Base-by-base conservation (phyloP, 768 basidiomycete genomes). In the Leucosporidium creatinivorum region DNA sequence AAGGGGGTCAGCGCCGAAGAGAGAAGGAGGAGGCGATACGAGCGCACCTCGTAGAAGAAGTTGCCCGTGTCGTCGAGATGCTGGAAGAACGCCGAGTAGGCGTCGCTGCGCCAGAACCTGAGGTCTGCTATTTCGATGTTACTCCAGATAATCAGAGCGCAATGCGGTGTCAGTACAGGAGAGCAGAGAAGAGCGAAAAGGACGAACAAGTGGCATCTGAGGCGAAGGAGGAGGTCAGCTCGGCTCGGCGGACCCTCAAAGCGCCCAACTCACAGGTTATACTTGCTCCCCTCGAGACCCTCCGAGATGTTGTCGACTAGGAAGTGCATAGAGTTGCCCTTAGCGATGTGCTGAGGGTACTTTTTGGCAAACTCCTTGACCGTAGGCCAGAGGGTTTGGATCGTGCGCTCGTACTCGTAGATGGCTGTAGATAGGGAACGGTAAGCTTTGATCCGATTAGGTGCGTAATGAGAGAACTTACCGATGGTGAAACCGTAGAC, bases 91-190 rank as follows among this genome's bases (percentile, higher is more conserved):
- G 73, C 67, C 21, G 36, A 9, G 65, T 75, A 74, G 49, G 67
- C 59, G 21, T 69, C 63, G 17, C 86, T 80, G 73, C 92, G 82
- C 90, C 88, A 93, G 69, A 94, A 85, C 68, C 89, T 85, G 67
- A 93, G 82, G 75, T 87, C 84, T 6, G 83, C 93, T 65, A 93
- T 93, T 77, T 94, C 92, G 73, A 94, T 93, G 77, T 94, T 96
- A 73, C 87, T 88, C 91, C 91, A 93, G 81, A 90, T 69, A 30
- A 63, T 73, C 33, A 10, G 33, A 17, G n/a, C n/a, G n/a, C n/a
- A n/a, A n/a, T n/a, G n/a, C n/a, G n/a, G n/a, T n/a, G n/a, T n/a
- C n/a, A n/a, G n/a, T n/a, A n/a, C n/a, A n/a, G n/a, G n/a, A n/a
- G n/a, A n/a, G 5, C 31, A 25, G 5, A 44, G 15, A 13, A 13